Base-by-base conservation (phyloP, 495 filamentous ascomycete species). In the Neohortaea acidophila region DNA sequence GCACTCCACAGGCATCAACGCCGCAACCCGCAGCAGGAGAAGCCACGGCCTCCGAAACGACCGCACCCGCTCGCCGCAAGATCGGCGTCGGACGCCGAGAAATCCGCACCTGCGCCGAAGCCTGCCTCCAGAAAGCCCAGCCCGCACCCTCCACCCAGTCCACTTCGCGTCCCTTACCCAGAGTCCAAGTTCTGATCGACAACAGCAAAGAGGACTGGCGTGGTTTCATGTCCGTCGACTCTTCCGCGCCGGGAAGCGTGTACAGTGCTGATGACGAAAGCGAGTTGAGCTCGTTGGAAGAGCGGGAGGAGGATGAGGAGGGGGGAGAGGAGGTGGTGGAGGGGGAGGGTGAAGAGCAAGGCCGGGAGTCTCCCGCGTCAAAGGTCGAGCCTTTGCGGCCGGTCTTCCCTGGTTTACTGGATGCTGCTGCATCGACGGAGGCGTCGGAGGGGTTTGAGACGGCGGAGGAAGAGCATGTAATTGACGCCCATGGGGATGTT, bases 231-330 rank as follows among this genome's bases (percentile, higher is more conserved):
- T 26, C 44, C 3, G 43, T 52, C 15, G 60, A 59, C 20, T 61
- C 55, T 21, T 66, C 64, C 32, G 64, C 62, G 4, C 67, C 72
- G 0, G 67, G 70, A 11, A 81, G 73, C 48, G 53, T 80, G 11
- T 77, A 81, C 43, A 78, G 71, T 36, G 81, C 77, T 0, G 81
- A 84, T 45, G 80, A 84, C 41, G 81, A 86, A 57, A 84, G 78
- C 52, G 81, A 85, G 43, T 58, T 85, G 6, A 84, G 76, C 37
- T 81, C 86, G 38, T 67, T 76, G 4, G 67, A 72, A 22, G 67
- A 70, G 19, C 60, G 49, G 15, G 38, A 36, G 4, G 51, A 41
- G 14, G 59, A 44, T 54, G 56, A 61, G 5, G 44, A 39, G 22
- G 36, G 36, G 7, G 36, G 23, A 1, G 21, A 15, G 21, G 30